Evolutionary conservation across 139 green algal species (phyloP).

Genomic region (Ostreobium quekettii): DNA sequence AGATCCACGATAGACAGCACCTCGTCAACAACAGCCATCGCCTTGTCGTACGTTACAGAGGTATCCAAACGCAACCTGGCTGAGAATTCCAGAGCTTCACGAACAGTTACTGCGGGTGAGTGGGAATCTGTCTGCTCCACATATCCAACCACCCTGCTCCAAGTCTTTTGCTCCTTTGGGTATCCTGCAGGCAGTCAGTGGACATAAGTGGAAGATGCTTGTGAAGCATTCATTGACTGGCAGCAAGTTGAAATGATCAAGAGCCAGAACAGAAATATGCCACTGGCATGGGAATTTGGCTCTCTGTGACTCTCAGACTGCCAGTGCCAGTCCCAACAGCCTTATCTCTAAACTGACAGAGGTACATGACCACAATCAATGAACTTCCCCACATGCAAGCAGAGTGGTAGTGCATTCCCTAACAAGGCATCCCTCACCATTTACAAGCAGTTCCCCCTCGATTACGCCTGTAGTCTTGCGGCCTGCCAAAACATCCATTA

Average conservation of each 20-base stretch:
- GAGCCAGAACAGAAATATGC: too few relatives aligned
- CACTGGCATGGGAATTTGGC: too few relatives aligned
- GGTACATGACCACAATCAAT: not conserved
- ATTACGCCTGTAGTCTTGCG: constrained; percentile 4
- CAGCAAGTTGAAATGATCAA: too few relatives aligned
- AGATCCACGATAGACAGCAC: constrained; percentile 72
- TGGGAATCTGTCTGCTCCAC: constrained; percentile 45
- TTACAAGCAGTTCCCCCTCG: not conserved
- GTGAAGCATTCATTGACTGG: too few relatives aligned
- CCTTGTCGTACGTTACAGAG: not conserved
- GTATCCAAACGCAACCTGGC: constrained; percentile 1
- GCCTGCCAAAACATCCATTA: constrained; percentile 32
- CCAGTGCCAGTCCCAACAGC: not conserved
- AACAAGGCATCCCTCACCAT: not conserved
- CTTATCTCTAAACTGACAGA: not conserved
- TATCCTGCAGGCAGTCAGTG: too few relatives aligned
- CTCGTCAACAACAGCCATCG: constrained; percentile 44
- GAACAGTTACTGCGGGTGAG: constrained; percentile 12
- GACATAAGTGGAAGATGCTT: too few relatives aligned
- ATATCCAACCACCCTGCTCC: constrained; percentile 56
- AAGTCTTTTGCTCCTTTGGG: constrained; percentile 58
- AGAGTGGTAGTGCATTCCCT: not conserved
- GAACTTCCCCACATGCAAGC: constrained; percentile 1
- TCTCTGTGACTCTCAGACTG: too few relatives aligned
- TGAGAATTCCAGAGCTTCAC: not conserved